These are phyloP conservation scores for Eimeria nieschulzi DNA, from an alignment of 169 alveolate genomes.

Conservation along the genomic window DNA sequence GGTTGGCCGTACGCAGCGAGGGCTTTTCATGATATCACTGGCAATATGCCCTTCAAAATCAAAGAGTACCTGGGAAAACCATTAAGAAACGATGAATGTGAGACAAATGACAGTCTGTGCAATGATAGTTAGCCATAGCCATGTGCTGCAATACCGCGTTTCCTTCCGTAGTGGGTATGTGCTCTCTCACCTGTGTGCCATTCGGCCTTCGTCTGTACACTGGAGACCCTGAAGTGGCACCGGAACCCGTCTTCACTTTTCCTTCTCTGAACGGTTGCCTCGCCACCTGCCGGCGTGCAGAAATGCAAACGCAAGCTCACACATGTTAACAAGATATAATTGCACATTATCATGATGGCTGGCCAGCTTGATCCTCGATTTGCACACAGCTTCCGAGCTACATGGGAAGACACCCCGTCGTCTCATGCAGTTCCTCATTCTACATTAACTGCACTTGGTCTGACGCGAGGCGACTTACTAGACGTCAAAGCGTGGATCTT, in stretches of 20 bases:
- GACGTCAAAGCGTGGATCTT: constrained; percentile 67
- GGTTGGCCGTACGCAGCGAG: no score
- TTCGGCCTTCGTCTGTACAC: constrained; percentile 57
- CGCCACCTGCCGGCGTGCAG: constrained; percentile 18
- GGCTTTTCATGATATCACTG: no score
- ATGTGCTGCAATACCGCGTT: no score
- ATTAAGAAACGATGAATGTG: no score
- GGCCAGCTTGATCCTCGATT: constrained; percentile 55
- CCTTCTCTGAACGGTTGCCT: constrained; percentile 46
- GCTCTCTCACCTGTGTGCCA: no score
- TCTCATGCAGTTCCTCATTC: constrained; percentile 53
- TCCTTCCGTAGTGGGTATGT: no score
- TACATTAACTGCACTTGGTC: constrained; percentile 22
- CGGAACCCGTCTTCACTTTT: constrained; percentile 39
- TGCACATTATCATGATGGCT: constrained; percentile 26
- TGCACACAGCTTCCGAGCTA: constrained; percentile 37
- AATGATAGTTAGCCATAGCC: no score
- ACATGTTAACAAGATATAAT: neutral
- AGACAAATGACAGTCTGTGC: no score
- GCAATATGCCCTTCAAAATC: no score
- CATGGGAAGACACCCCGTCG: constrained; percentile 66
- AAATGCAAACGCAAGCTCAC: neutral
- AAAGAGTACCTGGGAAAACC: no score
- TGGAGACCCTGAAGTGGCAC: constrained; percentile 3
- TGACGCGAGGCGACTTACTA: constrained; percentile 55